Evolutionary conservation across 2,329 filamentous ascomycete species (phyloP), one percentile per base, ranked within the genome.

Genomic region (Neurospora sp.): DNA sequence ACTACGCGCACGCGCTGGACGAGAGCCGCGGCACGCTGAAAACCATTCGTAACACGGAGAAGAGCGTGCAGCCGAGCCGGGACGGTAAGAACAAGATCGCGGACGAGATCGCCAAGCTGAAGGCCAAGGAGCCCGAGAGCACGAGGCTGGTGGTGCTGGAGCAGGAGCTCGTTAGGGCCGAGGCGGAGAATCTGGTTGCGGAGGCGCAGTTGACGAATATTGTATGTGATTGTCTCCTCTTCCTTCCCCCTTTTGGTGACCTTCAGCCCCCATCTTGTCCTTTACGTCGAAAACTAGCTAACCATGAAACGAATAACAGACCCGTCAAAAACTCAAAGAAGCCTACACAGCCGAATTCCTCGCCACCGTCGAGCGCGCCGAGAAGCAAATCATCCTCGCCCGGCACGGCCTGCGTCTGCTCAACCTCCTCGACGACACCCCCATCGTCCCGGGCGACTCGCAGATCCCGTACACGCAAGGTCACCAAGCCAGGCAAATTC

Each of bases 181-280:
- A 99, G 84, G 96, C 96, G 3, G 94, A 98, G 84, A 96, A 93
- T 77, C 82, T 99, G 71, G 96, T 99, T 67, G 96, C 96, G 1
- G 96, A 99, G 82, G 96, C 96, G 28, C 96, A 99, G 81, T 85
- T 99, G 79, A 95, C 92, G 77, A 99, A 99, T 80, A 89, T 97
- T 75, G 93, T 96, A 83, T 71, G 90, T 36, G 33, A 36, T 36
- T 33, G 33, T 86, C 17, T 66, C 6, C 40, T 33, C 19, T n/a
- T 67, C 52, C 19, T n/a, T 67, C 52, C 66, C 41, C 1, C 8
- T 68, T 11, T 11, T 39, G 33, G 28, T 28, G 33, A 6, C 28
- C 28, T 33, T 33, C 28, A 28, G 28, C 39, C 66, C 33, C 36
- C 19, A 8, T 37, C 37, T 11, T 38, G 37, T 38, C 8, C 37